A percentile compares a stretch with the other conserved stretches of the same genome.
These are phyloP conservation scores for Fragaria ananassa DNA, from an alignment of 306 rosid species.

Conservation along the genomic window DNA sequence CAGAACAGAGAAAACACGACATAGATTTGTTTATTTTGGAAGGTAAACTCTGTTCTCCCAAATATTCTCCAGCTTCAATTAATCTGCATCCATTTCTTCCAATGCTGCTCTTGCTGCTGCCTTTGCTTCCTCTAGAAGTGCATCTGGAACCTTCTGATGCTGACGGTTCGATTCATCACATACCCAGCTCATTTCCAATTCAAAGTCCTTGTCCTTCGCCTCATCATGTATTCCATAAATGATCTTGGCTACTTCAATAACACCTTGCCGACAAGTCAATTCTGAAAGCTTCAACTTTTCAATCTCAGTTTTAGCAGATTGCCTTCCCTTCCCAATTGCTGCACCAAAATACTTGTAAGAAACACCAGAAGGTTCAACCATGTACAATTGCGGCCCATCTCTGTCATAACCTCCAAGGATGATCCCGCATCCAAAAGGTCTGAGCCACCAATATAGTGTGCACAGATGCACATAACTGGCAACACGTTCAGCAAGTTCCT, in stretches of 20 bases:
- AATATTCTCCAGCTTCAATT: slow-evolving; percentile 9
- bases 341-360: slow-evolving; percentile 96
- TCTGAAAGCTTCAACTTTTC: slow-evolving; percentile 93
- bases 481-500: slow-evolving; percentile 97
- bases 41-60: not conserved
- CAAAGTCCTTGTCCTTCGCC: slow-evolving; percentile 95
- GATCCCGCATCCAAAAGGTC: slow-evolving; percentile 99
- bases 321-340: slow-evolving; percentile 97
- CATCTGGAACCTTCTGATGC: slow-evolving; percentile 90
- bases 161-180: slow-evolving; percentile 94
- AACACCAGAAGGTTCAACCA: slow-evolving; percentile 97
- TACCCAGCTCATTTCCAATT: slow-evolving; percentile 96
- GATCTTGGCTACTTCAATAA: slow-evolving; percentile 95
- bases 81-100: slow-evolving; percentile 99
- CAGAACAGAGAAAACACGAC: not conserved
- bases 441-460: slow-evolving; percentile 98
- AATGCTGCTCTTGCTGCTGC: slow-evolving; percentile 89
- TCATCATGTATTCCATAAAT: slow-evolving; percentile 97
- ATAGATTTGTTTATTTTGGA: not conserved
- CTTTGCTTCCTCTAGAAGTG: slow-evolving; percentile 76
- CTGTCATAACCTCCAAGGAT: slow-evolving; percentile 96
- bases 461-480: slow-evolving; percentile 98
- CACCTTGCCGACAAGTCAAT: slow-evolving; percentile 90
- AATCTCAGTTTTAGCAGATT: slow-evolving; percentile 97
- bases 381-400: slow-evolving; percentile 94